These are phyloP conservation scores for Neofusicoccum umdonicola DNA, from an alignment of 2,329 filamentous ascomycete genomes.

Conservation along the genomic window DNA sequence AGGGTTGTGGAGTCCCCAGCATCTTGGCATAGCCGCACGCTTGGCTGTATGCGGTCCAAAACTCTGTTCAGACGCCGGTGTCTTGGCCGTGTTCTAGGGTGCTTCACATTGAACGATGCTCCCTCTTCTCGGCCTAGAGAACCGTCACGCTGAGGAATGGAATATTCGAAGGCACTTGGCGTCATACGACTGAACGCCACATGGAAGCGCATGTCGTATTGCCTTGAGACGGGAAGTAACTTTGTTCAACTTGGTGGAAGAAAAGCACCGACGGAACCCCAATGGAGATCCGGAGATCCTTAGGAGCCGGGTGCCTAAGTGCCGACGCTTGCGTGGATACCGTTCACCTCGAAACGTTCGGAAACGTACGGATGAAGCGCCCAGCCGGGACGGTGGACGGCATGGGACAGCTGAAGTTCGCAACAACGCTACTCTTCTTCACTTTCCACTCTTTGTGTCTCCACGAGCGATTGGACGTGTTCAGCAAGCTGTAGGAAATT, in stretches of 20 bases:
- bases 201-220: neutral
- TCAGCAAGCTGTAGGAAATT: too few relatives aligned
- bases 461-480: too few relatives aligned
- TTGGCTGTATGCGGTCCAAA: neutral
- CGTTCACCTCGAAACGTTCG: too few relatives aligned
- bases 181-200: neutral
- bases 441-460: too few relatives aligned
- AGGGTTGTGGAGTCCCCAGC: neutral
- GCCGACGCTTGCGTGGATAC: too few relatives aligned
- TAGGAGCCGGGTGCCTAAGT: too few relatives aligned
- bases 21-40: neutral
- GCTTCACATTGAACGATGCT: neutral
- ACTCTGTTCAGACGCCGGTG: constrained; percentile 1
- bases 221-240: neutral
- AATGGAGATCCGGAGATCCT: too few relatives aligned
- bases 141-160: neutral
- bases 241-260: neutral
- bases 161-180: neutral
- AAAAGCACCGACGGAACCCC: too few relatives aligned
- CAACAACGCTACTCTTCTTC: too few relatives aligned
- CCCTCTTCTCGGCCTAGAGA: neutral
- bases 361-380: too few relatives aligned
- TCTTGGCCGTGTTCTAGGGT: neutral
- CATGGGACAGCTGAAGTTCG: too few relatives aligned
- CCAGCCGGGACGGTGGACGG: too few relatives aligned